Conservation (phyloP, 352 stramenopile species). For the Phytophthora niederhauseri region DNA sequence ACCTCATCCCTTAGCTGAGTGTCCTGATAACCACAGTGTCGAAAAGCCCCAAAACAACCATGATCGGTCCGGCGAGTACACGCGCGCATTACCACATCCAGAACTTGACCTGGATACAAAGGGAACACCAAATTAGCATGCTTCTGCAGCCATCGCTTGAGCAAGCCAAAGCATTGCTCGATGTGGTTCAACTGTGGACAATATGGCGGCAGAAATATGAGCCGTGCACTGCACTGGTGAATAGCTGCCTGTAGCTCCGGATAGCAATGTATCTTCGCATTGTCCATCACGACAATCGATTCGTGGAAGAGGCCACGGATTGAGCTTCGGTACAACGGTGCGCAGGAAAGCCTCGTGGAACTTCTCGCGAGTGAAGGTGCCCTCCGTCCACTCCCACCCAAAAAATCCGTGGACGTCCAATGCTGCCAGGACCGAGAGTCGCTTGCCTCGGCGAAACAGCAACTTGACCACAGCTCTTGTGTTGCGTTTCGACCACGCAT, state of each 20-base stretch:
- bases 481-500: slow-evolving; percentile 11
- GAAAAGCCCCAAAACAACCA: not conserved
- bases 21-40: slow-evolving; percentile 11
- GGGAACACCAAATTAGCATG: slow-evolving; percentile 12
- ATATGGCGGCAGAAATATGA: slow-evolving; percentile 20
- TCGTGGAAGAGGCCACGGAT: slow-evolving; percentile 77
- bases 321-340: slow-evolving; percentile 82
- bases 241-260: slow-evolving; percentile 93
- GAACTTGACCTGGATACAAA: slow-evolving; percentile 3
- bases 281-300: slow-evolving; percentile 65
- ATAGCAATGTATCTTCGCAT: slow-evolving; percentile 86
- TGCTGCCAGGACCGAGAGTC: slow-evolving; percentile 10
- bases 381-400: slow-evolving; percentile 5
- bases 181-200: slow-evolving; percentile 12
- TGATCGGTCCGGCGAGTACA: not conserved
- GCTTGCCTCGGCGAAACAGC: slow-evolving; percentile 7
- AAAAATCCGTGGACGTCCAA: slow-evolving; percentile 11
- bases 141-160: slow-evolving; percentile 68
- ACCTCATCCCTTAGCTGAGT: not conserved
- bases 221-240: slow-evolving; percentile 91
- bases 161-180: slow-evolving; percentile 38
- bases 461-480: not conserved
- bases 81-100: not conserved
- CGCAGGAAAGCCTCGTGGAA: slow-evolving; percentile 80
- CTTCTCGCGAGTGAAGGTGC: slow-evolving; percentile 20